Conservation (phyloP, 768 basidiomycete species). For the Hericium alpestre region DNA sequence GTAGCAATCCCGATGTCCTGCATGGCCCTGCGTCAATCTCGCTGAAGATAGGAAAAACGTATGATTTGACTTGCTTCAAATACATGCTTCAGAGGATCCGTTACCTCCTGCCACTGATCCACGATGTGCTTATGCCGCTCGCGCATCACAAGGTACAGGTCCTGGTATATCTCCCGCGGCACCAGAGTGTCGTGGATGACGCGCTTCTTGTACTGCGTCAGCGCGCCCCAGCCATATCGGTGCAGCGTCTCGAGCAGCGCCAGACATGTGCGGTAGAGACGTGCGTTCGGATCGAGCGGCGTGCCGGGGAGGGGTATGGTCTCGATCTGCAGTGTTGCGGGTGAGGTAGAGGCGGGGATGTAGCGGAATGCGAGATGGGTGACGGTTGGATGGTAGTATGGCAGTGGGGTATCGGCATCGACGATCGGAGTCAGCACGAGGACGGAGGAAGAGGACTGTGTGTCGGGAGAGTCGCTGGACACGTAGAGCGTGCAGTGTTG, state of each 20-base stretch:
- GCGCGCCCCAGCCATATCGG: conserved; percentile 80
- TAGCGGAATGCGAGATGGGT: conserved; percentile 76
- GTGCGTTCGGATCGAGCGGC: conserved; percentile 40
- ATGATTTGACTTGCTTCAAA: conserved; percentile 50
- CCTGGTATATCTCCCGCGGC: conserved; percentile 72
- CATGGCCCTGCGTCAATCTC: not conserved
- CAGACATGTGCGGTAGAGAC: conserved; percentile 74
- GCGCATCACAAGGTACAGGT: conserved; percentile 80
- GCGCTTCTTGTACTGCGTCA: conserved; percentile 79
- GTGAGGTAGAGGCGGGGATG: conserved; percentile 22
- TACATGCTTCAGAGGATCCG: conserved; percentile 84
- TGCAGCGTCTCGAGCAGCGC: conserved; percentile 74
- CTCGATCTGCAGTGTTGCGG: conserved; percentile 42
- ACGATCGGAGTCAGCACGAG: conserved; percentile 56
- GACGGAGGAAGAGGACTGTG: conserved; percentile 15
- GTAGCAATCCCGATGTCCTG: conserved; percentile 94
- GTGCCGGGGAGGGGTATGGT: conserved; percentile 36
- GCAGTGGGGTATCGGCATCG: conserved; percentile 36
- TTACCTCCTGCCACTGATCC: conserved; percentile 66
- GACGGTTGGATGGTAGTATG: conserved; percentile 87
- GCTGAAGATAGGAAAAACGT: not conserved
- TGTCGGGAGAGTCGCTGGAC: conserved; percentile 7
- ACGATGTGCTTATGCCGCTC: conserved; percentile 74
- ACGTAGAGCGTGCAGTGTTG: conserved; percentile 73
- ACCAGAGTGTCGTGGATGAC: conserved; percentile 76